phyloP scores from a whole-genome alignment of 345 rosid genomes.

The Euphorbia lathyris region DNA sequence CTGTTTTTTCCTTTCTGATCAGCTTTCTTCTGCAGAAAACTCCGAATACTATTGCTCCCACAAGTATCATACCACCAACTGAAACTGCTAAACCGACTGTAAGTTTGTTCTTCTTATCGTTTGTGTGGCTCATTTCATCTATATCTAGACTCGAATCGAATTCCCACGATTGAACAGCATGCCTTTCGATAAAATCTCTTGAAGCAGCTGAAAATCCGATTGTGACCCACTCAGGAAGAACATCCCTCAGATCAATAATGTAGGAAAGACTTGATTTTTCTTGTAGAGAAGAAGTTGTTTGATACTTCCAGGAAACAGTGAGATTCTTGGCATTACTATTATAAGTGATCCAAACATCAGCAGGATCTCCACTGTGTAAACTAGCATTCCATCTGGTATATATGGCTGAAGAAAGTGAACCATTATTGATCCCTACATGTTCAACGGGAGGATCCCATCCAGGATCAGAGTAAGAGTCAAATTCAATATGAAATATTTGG shows the following conservation, averaged over 20 bases:
- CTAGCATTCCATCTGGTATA: constrained; percentile 40
- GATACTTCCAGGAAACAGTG: constrained; percentile 35
- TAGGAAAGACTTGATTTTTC: constrained; percentile 31
- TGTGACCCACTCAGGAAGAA: constrained; percentile 36
- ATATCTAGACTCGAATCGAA: constrained; percentile 35
- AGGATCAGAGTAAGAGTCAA: constrained; percentile 25
- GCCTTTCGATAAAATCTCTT: background rate
- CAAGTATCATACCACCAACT: constrained; percentile 19
- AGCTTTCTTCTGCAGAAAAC: constrained; percentile 14
- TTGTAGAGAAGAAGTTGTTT: background rate
- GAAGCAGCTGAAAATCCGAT: constrained; percentile 44
- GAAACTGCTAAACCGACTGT: constrained; percentile 21
- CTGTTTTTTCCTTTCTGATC: constrained; percentile 14
- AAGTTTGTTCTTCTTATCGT: constrained; percentile 9
- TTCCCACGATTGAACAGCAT: constrained; percentile 34
- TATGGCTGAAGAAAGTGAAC: constrained; percentile 28
- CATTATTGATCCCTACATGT: constrained; percentile 47
- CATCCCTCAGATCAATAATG: constrained; percentile 22
- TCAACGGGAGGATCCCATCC: constrained; percentile 33
- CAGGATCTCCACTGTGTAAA: constrained; percentile 30
- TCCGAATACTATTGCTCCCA: constrained; percentile 2
- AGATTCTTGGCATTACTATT: constrained; percentile 31
- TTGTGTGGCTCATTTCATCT: constrained; percentile 2
- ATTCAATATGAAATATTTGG: constrained; percentile 31
- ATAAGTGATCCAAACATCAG: constrained; percentile 31